These are phyloP conservation scores for Secale cereale DNA, from an alignment of 176 grass and related monocot species.

Conservation along the genomic window DNA sequence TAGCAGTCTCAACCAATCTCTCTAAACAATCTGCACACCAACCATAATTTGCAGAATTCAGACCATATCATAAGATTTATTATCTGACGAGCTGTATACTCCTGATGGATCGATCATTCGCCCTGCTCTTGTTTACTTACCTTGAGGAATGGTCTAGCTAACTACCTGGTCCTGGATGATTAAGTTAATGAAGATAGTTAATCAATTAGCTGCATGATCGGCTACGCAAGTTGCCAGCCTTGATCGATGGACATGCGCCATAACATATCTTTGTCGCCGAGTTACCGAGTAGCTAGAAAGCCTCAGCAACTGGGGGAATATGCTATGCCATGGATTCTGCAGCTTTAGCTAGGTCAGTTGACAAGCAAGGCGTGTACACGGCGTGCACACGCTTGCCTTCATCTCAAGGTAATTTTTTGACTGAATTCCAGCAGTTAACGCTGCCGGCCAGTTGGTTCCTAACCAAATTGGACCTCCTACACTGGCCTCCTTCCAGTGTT, in stretches of 20 bases:
- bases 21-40: neutral
- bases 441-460: slow-evolving; percentile 6
- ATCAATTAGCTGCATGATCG: neutral
- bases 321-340: slow-evolving; percentile 7
- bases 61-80: slow-evolving; percentile 8
- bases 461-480: neutral
- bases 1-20: neutral
- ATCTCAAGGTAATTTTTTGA: neutral
- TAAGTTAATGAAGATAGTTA: neutral
- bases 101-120: slow-evolving; percentile 1
- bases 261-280: slow-evolving; percentile 36
- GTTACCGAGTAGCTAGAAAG: slow-evolving; percentile 42
- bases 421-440: neutral
- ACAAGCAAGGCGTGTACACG: slow-evolving; percentile 20
- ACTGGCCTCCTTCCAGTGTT: neutral
- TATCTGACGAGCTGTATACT: neutral
- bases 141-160: neutral
- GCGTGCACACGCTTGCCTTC: slow-evolving; percentile 20
- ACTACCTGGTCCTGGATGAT: neutral
- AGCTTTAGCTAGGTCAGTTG: neutral
- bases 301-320: neutral
- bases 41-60: neutral
- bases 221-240: slow-evolving; percentile 18
- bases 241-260: slow-evolving; percentile 21
- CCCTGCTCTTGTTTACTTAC: neutral